These are phyloP conservation scores for Saccharomyces hybrid DNA, from an alignment of 1,139 yeast genomes.

Conservation along the genomic window DNA sequence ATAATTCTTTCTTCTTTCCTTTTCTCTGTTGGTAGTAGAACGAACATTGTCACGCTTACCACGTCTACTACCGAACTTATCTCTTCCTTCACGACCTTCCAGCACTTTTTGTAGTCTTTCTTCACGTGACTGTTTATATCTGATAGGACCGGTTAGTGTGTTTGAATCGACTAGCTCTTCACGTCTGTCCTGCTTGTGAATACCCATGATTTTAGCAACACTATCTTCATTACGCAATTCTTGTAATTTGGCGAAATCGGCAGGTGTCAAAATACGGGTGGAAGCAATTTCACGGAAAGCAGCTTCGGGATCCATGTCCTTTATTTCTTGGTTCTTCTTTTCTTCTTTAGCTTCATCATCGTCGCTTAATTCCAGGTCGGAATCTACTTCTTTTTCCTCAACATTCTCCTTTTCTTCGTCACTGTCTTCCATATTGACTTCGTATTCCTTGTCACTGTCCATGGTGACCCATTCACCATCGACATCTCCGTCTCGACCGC, in stretches of 20 bases:
- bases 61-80: constrained; percentile 77
- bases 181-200: constrained; percentile 39
- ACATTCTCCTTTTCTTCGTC: constrained; percentile 35
- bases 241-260: constrained; percentile 91
- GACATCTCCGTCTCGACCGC: constrained; percentile 37
- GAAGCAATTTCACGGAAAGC: constrained; percentile 62
- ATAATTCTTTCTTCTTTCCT: constrained; percentile 96
- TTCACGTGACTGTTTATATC: constrained; percentile 77
- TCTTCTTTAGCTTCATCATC: constrained; percentile 23
- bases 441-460: constrained; percentile 48
- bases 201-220: constrained; percentile 63
- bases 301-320: constrained; percentile 31
- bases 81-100: constrained; percentile 92
- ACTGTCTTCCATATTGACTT: constrained; percentile 37
- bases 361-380: constrained; percentile 36
- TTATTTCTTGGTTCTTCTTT: constrained; percentile 13
- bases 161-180: constrained; percentile 84
- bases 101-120: constrained; percentile 79
- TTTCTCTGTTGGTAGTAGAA: constrained; percentile 93
- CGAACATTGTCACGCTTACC: constrained; percentile 72
- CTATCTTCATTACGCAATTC: constrained; percentile 82
- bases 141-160: constrained; percentile 71
- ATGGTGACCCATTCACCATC: constrained; percentile 51
- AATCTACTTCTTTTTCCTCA: constrained; percentile 30
- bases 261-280: constrained; percentile 82